A percentile compares a stretch with the other conserved stretches of the same genome.
phyloP scores from a whole-genome alignment of 306 rosid genomes.

The Malus fusca region DNA sequence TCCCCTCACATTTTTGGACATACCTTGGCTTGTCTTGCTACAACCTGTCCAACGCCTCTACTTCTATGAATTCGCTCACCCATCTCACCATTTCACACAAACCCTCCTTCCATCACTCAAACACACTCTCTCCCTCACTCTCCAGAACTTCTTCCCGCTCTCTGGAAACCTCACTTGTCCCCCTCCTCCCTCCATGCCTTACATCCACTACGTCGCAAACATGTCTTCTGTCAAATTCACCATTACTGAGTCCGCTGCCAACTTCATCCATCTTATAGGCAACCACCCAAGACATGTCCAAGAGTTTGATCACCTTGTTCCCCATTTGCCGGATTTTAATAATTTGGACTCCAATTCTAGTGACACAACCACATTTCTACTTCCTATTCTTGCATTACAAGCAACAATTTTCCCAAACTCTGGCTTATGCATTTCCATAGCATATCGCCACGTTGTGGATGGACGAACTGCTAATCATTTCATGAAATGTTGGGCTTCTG shows the following conservation, averaged over 20 bases:
- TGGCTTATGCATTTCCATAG: constrained; percentile 15
- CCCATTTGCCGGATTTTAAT: constrained; percentile 1
- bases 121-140: constrained; percentile 30
- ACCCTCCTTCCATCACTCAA: constrained; percentile 24
- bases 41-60: constrained; percentile 14
- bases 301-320: constrained; percentile 16
- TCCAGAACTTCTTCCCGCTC: constrained; percentile 31
- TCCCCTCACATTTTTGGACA: constrained; percentile 27
- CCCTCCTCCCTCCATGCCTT: constrained; percentile 22
- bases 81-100: constrained; percentile 14
- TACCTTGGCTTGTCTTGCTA: constrained; percentile 2
- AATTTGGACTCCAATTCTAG: not conserved
- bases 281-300: constrained; percentile 4
- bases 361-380: not conserved
- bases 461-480: constrained; percentile 21
- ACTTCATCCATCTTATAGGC: constrained; percentile 6
- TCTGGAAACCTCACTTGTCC: constrained; percentile 16
- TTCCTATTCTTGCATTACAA: constrained; percentile 19
- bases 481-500: constrained; percentile 30
- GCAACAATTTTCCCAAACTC: constrained; percentile 24
- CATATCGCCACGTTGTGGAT: constrained; percentile 23
- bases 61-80: constrained; percentile 26
- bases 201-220: constrained; percentile 8
- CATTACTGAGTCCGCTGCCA: constrained; percentile 9
- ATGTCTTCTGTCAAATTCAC: constrained; percentile 8